Base-by-base conservation (phyloP, 805 yeast species). In the Lachancea dasiensis region DNA sequence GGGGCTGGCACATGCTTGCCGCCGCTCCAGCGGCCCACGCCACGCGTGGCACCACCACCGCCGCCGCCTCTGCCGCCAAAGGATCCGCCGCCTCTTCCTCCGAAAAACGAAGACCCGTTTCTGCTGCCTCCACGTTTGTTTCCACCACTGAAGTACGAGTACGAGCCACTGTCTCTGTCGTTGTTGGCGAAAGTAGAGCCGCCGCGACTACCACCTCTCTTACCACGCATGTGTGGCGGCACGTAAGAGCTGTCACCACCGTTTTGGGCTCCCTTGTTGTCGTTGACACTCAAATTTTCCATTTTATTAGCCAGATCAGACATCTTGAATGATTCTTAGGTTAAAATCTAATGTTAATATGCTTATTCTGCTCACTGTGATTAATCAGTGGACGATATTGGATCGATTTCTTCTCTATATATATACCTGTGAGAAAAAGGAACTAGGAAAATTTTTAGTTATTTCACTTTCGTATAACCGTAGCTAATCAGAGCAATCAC, bases 1-100 rank as follows among this genome's bases (percentile, higher is more conserved):
- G 79, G 73, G 44, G 95, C 86, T 42, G 95, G 95, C 48, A 78
- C 70, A 61, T 90, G 97, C 58, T 76, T 77, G 52, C 97, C 97
- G 58, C 87, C 82, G 39, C 70, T 80, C 75, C 86, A 92, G 48
- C 72, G 71, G 52, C 98, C 98, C 49, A 76, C 81, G 36, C 52
- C 52, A 31, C 51, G 45, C n/a, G 39, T 27, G 27, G 43, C 44
- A 27, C 44, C 38, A n/a, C 55, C 52, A 32, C 53, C 44, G 28
- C 63, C 53, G 40, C 59, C 54, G 41, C 61, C 57, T 46, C 61
- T 57, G 34, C 68, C 62, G 41, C 64, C 61, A 45, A 63, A 55
- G 40, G 65, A 56, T 33, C 64, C 54, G 34, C 69, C 63, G 40
- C 63, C 60, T 30, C 47, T 46, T 38, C 49, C 50, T 34, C 63